phyloP scores from a whole-genome alignment of 768 basidiomycete genomes.

The Rhodotorula paludigena region DNA sequence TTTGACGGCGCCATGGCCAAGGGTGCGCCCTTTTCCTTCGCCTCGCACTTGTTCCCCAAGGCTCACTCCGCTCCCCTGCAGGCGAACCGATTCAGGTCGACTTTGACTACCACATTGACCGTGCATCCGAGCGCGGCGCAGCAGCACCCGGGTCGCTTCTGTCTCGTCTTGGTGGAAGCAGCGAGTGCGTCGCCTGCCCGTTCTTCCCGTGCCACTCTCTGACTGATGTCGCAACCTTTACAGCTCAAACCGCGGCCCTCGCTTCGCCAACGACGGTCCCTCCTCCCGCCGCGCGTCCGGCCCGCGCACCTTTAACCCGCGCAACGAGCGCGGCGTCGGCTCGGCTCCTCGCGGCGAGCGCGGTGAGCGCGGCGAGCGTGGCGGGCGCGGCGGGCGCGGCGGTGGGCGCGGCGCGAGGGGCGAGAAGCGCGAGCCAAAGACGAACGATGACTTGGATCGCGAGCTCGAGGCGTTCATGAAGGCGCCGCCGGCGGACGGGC shows the following conservation, averaged over 20 bases:
- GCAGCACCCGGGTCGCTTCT: conserved; percentile 29
- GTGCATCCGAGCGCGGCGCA: not conserved
- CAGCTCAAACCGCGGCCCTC: not conserved
- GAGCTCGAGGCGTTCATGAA: conserved; percentile 44
- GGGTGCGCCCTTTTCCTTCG: conserved; percentile 20
- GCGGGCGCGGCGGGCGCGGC: conserved; percentile 3
- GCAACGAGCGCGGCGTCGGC: conserved; percentile 7
- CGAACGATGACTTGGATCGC: conserved; percentile 38
- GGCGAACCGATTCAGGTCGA: conserved; percentile 40
- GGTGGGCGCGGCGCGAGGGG: not conserved
- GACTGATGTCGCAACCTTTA: not conserved
- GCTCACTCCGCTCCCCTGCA: not conserved
- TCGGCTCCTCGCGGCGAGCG: not conserved
- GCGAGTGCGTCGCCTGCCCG: conserved; percentile 5
- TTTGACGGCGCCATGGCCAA: conserved; percentile 43
- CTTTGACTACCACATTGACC: conserved; percentile 29
- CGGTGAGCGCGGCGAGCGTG: conserved; percentile 5
- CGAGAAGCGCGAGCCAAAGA: conserved; percentile 30
- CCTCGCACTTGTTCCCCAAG: not conserved
- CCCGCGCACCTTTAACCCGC: not conserved
- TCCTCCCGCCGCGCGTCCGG: not conserved
- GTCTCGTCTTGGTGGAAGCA: conserved; percentile 25
- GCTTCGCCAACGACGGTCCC: not conserved
- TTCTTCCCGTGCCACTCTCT: not conserved
- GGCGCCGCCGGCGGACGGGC: conserved; percentile 3